These are phyloP conservation scores for Trichaptum fuscoviolaceum DNA, from an alignment of 768 basidiomycete species.

Conservation along the genomic window DNA sequence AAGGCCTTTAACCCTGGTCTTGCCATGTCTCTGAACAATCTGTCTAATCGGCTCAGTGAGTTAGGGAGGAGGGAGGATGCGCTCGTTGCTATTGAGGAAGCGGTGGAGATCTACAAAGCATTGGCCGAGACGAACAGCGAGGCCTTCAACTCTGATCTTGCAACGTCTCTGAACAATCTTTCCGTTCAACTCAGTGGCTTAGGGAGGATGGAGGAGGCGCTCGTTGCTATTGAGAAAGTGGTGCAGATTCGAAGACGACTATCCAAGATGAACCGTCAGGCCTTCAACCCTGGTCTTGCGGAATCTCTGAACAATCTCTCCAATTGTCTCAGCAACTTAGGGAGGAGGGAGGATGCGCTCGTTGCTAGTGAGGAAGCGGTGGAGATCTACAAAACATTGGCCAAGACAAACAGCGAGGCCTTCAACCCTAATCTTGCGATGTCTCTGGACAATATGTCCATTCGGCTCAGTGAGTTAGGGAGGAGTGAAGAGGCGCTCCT, in stretches of 20 bases:
- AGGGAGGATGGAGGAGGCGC: slow-evolving; percentile 10
- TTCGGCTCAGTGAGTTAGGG: slow-evolving; percentile 7
- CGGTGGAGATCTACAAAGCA: neutral
- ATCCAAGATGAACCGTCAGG: neutral
- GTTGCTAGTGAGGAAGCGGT: slow-evolving; percentile 6
- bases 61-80: slow-evolving; percentile 2
- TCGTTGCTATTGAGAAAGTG: slow-evolving; percentile 1
- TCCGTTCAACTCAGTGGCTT: slow-evolving; percentile 7
- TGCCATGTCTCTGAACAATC: slow-evolving; percentile 10
- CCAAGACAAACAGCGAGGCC: neutral
- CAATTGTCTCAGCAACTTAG: slow-evolving; percentile 6
- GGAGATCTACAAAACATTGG: neutral
- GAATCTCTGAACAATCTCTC: slow-evolving; percentile 9
- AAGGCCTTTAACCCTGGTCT: neutral
- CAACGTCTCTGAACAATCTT: slow-evolving; percentile 6
- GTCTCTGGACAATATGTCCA: slow-evolving; percentile 8
- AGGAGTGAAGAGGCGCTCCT: slow-evolving; percentile 9
- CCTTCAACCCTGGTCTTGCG: slow-evolving; percentile 6
- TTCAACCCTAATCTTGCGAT: slow-evolving; percentile 6
- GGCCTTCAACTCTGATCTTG: slow-evolving; percentile 4
- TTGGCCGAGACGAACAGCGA: neutral
- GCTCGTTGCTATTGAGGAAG: neutral
- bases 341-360: slow-evolving; percentile 11
- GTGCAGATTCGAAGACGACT: neutral
- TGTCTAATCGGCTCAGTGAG: slow-evolving; percentile 6